These are phyloP conservation scores for Hortiboletus flavorubellus DNA, from an alignment of 768 basidiomycete genomes.

Conservation along the genomic window DNA sequence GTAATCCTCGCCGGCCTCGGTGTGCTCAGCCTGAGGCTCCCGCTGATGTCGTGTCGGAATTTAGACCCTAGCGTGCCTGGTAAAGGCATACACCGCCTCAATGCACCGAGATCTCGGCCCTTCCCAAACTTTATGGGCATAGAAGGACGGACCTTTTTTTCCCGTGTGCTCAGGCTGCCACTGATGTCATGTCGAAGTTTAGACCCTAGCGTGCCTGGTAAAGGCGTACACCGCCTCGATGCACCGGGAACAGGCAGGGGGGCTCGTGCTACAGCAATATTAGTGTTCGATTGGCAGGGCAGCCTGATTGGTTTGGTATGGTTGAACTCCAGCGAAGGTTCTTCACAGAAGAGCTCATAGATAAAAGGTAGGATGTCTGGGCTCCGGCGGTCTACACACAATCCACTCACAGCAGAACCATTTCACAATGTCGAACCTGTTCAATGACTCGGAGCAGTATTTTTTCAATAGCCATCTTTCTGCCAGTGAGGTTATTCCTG, in stretches of 20 bases:
- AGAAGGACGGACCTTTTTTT: slow-evolving; percentile 1
- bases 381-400: background rate
- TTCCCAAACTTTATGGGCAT: slow-evolving; percentile 11
- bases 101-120: slow-evolving; percentile 15
- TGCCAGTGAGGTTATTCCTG: too few relatives aligned
- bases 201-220: too few relatives aligned
- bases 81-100: slow-evolving; percentile 18
- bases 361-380: slow-evolving; percentile 13
- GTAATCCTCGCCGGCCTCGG: background rate
- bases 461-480: background rate
- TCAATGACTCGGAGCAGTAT: background rate
- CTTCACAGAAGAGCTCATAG: background rate
- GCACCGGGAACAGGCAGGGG: too few relatives aligned
- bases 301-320: background rate
- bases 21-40: slow-evolving; percentile 11
- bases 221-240: too few relatives aligned
- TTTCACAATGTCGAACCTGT: background rate
- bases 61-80: slow-evolving; percentile 19
- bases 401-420: background rate
- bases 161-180: too few relatives aligned
- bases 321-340: background rate
- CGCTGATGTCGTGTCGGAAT: background rate
- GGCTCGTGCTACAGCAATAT: too few relatives aligned
- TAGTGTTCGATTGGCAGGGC: background rate
- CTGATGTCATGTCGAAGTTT: too few relatives aligned